Base-by-base conservation (phyloP, 2,329 filamentous ascomycete species). In the Penicillium sp. region DNA sequence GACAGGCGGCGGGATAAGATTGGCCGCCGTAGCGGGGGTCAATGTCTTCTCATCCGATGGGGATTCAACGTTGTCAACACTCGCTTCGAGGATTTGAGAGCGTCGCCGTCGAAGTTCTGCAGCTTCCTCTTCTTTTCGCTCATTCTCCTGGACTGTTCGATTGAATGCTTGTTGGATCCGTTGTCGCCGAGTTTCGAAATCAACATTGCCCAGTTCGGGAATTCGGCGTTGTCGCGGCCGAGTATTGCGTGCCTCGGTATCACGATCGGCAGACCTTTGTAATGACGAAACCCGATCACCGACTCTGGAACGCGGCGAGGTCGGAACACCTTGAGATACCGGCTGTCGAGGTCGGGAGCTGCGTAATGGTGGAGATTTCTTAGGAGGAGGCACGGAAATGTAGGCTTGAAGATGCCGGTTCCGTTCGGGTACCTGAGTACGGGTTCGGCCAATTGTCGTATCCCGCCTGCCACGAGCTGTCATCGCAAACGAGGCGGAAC, bases 81-180 rank as follows among this genome's bases (percentile, higher is more conserved):
- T 8, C 27, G 76, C 64, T 79, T 69, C 57, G 81, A 75, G 62
- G 71, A 79, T 63, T 60, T 63, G 59, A 56, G 65, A 61, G 56
- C 63, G 56, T 60, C 69, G 67, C 63, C 69, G 67, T 63, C 69
- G 66, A 55, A 77, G 80, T 55, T 83, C 80, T 20, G 79, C 79
- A 30, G 80, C 80, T 46, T 66, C 79, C 74, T 64, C 79, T 52
- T 81, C 85, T 65, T 89, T 85, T 57, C 70, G 63, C 49, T 73
- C 66, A 62, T 77, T 87, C 65, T 90, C 87, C 56, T 87, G 82
- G 43, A 94, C 85, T n/a, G 88, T 90, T 67, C 88, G 89, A 61
- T 85, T 92, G 69, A 95, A 92, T 13, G 90, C 90, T 50, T 90
- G 83, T 61, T 92, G 87, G 63, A 95, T 95, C 54, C 86, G 85